Evolutionary conservation across 257 asterid species (phyloP).

Genomic region (Jaltomata sinuosa): DNA sequence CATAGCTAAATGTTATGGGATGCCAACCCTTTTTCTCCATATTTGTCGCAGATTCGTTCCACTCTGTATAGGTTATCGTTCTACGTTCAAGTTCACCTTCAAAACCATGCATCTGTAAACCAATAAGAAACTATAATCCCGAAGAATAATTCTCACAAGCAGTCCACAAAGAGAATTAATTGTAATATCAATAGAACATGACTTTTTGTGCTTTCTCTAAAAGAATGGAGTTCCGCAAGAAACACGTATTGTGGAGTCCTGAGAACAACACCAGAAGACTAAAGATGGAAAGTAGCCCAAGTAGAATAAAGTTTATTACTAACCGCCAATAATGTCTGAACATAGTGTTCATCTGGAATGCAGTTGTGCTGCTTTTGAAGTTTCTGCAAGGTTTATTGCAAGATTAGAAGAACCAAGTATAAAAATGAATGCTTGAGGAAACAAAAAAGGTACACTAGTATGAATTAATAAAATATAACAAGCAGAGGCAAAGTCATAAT

Average conservation of each 20-base stretch:
- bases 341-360: slow-evolving; percentile 98
- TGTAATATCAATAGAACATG: background rate
- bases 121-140: background rate
- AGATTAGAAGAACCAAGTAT: slow-evolving; percentile 5
- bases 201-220: background rate
- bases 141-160: background rate
- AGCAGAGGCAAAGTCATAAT: background rate
- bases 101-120: slow-evolving; percentile 53
- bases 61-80: slow-evolving; percentile 72
- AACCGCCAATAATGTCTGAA: slow-evolving; percentile 84
- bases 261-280: background rate
- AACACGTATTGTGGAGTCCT: background rate
- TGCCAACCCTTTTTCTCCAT: slow-evolving; percentile 74
- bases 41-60: slow-evolving; percentile 60
- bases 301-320: slow-evolving; percentile 4
- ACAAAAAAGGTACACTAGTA: background rate
- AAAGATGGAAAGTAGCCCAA: background rate
- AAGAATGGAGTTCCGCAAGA: background rate
- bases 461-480: background rate
- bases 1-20: slow-evolving; percentile 59
- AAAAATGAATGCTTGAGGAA: background rate
- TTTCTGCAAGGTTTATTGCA: slow-evolving; percentile 49
- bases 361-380: slow-evolving; percentile 94
- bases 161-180: background rate
- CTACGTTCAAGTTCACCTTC: slow-evolving; percentile 87